Percentiles rank a stretch among this genome's conserved stretches.
Conservation (phyloP, 805 yeast species). For the Starmerella tilneyi region DNA sequence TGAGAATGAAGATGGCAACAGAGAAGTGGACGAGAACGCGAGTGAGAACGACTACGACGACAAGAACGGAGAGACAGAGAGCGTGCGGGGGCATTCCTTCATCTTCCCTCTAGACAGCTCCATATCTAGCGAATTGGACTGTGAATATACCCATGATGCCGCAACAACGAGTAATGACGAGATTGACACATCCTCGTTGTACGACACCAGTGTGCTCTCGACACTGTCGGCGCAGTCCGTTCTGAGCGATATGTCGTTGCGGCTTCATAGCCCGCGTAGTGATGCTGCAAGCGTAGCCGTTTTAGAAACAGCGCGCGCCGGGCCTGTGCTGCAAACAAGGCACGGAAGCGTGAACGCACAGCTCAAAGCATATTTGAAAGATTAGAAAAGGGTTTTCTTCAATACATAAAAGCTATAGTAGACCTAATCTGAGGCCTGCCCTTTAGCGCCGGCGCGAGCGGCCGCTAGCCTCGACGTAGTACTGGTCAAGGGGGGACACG, state of each 20-base stretch:
- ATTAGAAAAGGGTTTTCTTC: slow-evolving; percentile 1
- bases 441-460: slow-evolving; percentile 26
- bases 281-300: neutral
- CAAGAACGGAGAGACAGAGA: neutral
- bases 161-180: too few species aligned
- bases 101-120: too few species aligned
- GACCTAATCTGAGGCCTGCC: neutral
- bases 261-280: neutral
- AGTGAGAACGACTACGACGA: neutral
- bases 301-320: too few species aligned
- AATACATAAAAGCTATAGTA: slow-evolving; percentile 3
- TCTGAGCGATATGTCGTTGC: neutral
- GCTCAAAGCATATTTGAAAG: neutral
- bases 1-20: neutral
- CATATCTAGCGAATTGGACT: too few species aligned
- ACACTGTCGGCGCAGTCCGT: neutral
- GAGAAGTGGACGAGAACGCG: neutral
- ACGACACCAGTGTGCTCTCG: neutral
- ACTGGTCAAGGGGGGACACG: slow-evolving; percentile 90
- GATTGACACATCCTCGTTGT: neutral
- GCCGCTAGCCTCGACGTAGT: slow-evolving; percentile 36
- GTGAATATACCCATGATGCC: too few species aligned
- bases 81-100: too few species aligned
- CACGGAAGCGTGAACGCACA: neutral
- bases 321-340: too few species aligned